Evolutionary conservation across 495 filamentous ascomycete genomes (phyloP).

Genomic region (Penicillium ucsense): DNA sequence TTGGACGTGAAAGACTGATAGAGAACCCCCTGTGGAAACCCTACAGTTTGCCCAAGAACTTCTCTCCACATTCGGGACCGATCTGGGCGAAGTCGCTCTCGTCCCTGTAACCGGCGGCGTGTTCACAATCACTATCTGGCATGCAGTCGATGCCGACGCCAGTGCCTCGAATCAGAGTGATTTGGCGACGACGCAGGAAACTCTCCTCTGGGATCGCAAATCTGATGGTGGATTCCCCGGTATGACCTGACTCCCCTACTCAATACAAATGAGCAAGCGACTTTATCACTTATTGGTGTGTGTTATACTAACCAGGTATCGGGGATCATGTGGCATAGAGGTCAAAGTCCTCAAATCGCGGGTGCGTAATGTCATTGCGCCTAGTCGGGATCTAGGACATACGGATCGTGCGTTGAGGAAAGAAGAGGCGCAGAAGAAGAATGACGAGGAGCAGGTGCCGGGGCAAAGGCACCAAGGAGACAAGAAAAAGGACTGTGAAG

Average conservation of each 20-base stretch:
- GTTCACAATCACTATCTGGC: constrained; percentile 61
- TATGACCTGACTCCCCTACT: constrained; percentile 17
- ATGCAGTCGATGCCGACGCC: constrained; percentile 8
- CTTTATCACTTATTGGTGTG: too few species aligned
- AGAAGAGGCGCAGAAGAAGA: constrained; percentile 7
- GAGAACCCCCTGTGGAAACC: background rate
- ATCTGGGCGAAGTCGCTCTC: constrained; percentile 84
- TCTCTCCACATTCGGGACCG: constrained; percentile 83
- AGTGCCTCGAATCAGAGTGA: background rate
- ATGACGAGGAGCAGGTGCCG: background rate
- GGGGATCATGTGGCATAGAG: constrained; percentile 33
- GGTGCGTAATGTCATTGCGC: constrained; percentile 78
- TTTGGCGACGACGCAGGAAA: constrained; percentile 22
- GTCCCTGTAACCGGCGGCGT: constrained; percentile 76
- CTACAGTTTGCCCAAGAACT: constrained; percentile 88
- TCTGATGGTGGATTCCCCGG: constrained; percentile 82
- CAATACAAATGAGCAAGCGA: too few species aligned
- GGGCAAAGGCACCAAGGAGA: background rate
- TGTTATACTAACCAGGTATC: too few species aligned
- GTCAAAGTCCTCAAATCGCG: constrained; percentile 81
- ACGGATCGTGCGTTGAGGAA: constrained; percentile 49
- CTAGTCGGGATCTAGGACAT: constrained; percentile 70
- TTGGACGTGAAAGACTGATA: too few species aligned
- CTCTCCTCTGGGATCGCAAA: constrained; percentile 82
- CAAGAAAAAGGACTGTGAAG: constrained; percentile 29